Conservation (phyloP, 208 protist species). For the Trichomonas gallinae region DNA sequence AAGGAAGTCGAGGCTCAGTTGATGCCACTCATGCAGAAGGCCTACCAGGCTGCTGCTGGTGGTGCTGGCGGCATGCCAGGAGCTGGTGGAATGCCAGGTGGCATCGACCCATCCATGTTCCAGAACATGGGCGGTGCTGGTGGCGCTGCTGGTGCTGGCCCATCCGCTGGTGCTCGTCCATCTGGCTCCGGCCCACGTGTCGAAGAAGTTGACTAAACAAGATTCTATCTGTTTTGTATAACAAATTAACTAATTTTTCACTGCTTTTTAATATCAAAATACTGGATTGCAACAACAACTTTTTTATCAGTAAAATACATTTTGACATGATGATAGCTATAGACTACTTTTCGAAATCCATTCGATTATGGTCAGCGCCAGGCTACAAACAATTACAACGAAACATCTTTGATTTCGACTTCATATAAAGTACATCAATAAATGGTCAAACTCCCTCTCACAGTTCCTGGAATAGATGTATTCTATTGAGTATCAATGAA, state of each 20-base stretch:
- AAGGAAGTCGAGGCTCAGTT: slow-evolving; percentile 41
- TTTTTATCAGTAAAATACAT: too few relatives aligned
- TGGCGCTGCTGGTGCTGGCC: slow-evolving; percentile 19
- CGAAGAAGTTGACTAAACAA: slow-evolving; percentile 61
- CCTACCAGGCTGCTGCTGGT: slow-evolving; percentile 53
- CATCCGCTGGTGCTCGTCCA: slow-evolving; percentile 30
- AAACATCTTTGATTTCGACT: too few relatives aligned
- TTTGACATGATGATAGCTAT: too few relatives aligned
- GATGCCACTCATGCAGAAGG: slow-evolving; percentile 73
- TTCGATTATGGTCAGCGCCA: too few relatives aligned
- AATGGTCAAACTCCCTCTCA: too few relatives aligned
- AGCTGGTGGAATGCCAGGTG: slow-evolving; percentile 40
- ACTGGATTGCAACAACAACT: too few relatives aligned
- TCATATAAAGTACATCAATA: too few relatives aligned
- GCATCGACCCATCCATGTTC: slow-evolving; percentile 41
- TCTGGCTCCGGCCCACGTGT: slow-evolving; percentile 48
- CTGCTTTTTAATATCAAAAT: neutral
- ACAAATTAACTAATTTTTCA: neutral
- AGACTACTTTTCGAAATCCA: too few relatives aligned
- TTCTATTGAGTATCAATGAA: too few relatives aligned
- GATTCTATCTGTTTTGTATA: neutral
- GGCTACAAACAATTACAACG: too few relatives aligned
- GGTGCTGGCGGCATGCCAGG: slow-evolving; percentile 38
- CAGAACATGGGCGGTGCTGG: slow-evolving; percentile 27
- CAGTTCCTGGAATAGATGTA: too few relatives aligned